Evolutionary conservation across 495 filamentous ascomycete species (phyloP).

Genomic region (Penicillium salamii): DNA sequence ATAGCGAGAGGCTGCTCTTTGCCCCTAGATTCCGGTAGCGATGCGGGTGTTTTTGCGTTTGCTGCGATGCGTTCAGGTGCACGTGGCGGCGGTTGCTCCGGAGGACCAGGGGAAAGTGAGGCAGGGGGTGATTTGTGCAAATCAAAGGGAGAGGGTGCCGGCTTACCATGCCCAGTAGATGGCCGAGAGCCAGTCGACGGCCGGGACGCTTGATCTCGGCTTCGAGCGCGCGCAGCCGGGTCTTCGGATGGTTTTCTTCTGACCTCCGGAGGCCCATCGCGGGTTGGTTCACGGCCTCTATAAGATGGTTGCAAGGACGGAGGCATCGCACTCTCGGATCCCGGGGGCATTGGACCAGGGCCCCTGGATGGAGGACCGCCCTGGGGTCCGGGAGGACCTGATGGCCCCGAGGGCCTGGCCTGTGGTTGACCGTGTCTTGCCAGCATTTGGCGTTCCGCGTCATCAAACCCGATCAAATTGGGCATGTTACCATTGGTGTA

Average conservation of each 20-base stretch:
- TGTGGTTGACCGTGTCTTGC: conserved; percentile 43
- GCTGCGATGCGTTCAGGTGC: conserved; percentile 22
- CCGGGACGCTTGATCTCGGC: conserved; percentile 46
- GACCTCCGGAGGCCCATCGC: conserved; percentile 34
- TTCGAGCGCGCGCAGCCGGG: conserved; percentile 36
- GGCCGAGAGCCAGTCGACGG: conserved; percentile 33
- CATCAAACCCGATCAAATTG: conserved; percentile 75
- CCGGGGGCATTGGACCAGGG: conserved; percentile 24
- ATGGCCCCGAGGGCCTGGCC: conserved; percentile 13
- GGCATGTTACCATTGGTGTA: conserved; percentile 88
- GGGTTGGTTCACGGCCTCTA: conserved; percentile 31
- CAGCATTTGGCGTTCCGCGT: conserved; percentile 71
- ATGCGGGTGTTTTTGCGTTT: conserved; percentile 19
- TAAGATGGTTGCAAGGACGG: conserved; percentile 32
- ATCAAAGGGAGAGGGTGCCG: conserved; percentile 21
- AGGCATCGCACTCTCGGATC: conserved; percentile 32
- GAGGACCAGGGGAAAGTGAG: conserved; percentile 12
- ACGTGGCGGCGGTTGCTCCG: conserved; percentile 30
- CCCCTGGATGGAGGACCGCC: conserved; percentile 32
- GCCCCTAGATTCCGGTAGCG: conserved; percentile 22
- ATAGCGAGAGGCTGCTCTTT: conserved; percentile 24
- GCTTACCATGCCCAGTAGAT: conserved; percentile 24
- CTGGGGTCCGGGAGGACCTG: conserved; percentile 23
- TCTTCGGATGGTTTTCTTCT: conserved; percentile 43
- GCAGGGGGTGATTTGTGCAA: conserved; percentile 3